A percentile compares a stretch with the other conserved stretches of the same genome.
Conservation (phyloP, 306 rosid genomes). For the Ochetophila trinervis region DNA sequence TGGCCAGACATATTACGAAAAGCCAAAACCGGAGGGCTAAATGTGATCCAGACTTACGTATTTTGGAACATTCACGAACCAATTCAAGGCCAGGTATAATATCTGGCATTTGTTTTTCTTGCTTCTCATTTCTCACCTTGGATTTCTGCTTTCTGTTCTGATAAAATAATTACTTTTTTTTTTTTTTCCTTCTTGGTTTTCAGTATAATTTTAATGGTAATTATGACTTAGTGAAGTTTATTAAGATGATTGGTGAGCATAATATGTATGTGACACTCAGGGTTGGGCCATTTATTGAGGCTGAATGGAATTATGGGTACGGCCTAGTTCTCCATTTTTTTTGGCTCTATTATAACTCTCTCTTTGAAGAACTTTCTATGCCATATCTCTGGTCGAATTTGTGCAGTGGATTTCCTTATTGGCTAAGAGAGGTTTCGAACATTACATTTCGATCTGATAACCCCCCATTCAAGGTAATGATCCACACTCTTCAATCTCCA, state of each 20-base stretch:
- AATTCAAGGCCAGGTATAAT: background rate
- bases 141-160: background rate
- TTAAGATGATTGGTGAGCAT: conserved; percentile 2
- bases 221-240: conserved; percentile 12
- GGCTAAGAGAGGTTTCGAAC: background rate
- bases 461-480: background rate
- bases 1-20: conserved; percentile 8
- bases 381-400: background rate
- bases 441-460: conserved; percentile 3
- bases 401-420: conserved; percentile 2
- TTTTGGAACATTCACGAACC: conserved; percentile 23
- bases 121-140: background rate
- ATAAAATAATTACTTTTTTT: background rate
- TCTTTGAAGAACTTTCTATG: background rate
- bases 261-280: conserved; percentile 2
- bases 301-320: conserved; percentile 7
- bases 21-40: conserved; percentile 14
- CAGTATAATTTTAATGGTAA: conserved; percentile 4
- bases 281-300: conserved; percentile 7
- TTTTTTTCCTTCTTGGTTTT: background rate
- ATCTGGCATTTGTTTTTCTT: background rate
- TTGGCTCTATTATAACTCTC: background rate
- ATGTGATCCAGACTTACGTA: conserved; percentile 19
- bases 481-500: too few relatives aligned
- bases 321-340: background rate